phyloP scores from a whole-genome alignment of 2,329 filamentous ascomycete genomes.

The Lecanicillium sp. region DNA sequence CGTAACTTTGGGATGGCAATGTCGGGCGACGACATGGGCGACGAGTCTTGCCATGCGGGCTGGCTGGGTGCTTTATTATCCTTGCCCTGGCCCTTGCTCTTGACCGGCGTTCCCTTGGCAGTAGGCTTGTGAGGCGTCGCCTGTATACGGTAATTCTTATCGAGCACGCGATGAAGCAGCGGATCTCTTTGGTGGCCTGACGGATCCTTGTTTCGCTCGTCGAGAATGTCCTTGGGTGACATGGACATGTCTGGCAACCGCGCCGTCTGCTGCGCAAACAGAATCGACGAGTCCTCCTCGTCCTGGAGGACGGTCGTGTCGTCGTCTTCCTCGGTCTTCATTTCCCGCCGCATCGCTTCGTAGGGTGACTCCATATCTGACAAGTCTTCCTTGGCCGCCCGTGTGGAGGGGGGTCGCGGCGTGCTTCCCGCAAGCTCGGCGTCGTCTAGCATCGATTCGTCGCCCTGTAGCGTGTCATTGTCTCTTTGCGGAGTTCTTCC shows the following conservation, averaged over 20 bases:
- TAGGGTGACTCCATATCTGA: slow-evolving; percentile 69
- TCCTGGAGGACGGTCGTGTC: slow-evolving; percentile 28
- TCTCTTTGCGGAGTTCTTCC: slow-evolving; percentile 23
- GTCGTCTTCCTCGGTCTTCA: slow-evolving; percentile 39
- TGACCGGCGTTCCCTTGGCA: slow-evolving; percentile 37
- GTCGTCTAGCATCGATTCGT: slow-evolving; percentile 63
- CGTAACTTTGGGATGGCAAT: slow-evolving; percentile 75
- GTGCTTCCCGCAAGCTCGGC: slow-evolving; percentile 58
- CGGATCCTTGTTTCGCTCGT: slow-evolving; percentile 22
- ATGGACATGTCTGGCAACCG: slow-evolving; percentile 54
- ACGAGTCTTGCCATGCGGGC: slow-evolving; percentile 44
- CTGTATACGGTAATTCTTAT: slow-evolving; percentile 91
- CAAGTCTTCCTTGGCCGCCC: slow-evolving; percentile 42
- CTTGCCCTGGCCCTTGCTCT: slow-evolving; percentile 26
- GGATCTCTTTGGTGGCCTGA: slow-evolving; percentile 53
- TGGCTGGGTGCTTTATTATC: slow-evolving; percentile 14
- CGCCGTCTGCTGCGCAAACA: slow-evolving; percentile 44
- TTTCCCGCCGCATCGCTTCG: slow-evolving; percentile 61
- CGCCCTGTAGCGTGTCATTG: slow-evolving; percentile 17
- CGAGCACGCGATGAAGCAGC: slow-evolving; percentile 80
- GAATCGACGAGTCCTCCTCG: slow-evolving; percentile 36
- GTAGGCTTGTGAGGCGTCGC: slow-evolving; percentile 69
- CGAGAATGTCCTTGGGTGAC: slow-evolving; percentile 44
- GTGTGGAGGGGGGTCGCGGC: slow-evolving; percentile 48
- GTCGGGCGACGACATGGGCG: slow-evolving; percentile 66